phyloP scores from a whole-genome alignment of 805 yeast species.

The Schizosaccharomyces cryophilus region DNA sequence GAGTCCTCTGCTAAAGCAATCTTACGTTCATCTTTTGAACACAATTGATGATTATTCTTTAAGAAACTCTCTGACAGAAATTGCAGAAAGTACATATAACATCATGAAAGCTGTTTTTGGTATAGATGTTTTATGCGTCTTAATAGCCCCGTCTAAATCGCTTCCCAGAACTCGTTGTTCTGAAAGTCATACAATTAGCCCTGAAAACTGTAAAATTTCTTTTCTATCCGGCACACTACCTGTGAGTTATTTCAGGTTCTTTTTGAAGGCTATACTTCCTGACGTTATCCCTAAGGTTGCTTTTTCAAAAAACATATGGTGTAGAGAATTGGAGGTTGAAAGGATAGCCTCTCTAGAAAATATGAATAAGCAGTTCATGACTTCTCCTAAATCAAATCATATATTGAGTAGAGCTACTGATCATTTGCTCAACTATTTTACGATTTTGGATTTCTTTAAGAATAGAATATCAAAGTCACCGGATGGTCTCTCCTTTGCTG shows the following conservation, averaged over 20 bases:
- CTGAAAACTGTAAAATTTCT: slow-evolving; percentile 52
- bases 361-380: slow-evolving; percentile 27
- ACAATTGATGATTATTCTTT: not conserved
- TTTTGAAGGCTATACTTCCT: slow-evolving; percentile 34
- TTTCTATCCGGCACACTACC: slow-evolving; percentile 56
- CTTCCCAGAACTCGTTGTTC: slow-evolving; percentile 63
- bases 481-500: slow-evolving; percentile 50
- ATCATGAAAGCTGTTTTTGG: slow-evolving; percentile 33
- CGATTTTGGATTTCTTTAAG: slow-evolving; percentile 49
- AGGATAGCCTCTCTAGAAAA: too few relatives aligned
- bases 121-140: slow-evolving; percentile 55
- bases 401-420: slow-evolving; percentile 48
- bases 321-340: slow-evolving; percentile 21
- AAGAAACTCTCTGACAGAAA: slow-evolving; percentile 18
- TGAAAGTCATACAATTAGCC: slow-evolving; percentile 81
- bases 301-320: slow-evolving; percentile 62
- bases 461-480: slow-evolving; percentile 52
- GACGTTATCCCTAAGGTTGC: slow-evolving; percentile 24
- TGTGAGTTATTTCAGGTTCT: slow-evolving; percentile 60
- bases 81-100: slow-evolving; percentile 24
- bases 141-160: slow-evolving; percentile 55
- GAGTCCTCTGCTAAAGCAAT: slow-evolving; percentile 27
- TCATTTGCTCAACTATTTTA: slow-evolving; percentile 44
- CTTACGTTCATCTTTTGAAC: slow-evolving; percentile 10
- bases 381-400: slow-evolving; percentile 22